These are phyloP conservation scores for Perkinsus olseni DNA, from an alignment of 169 alveolate species.

Conservation along the genomic window DNA sequence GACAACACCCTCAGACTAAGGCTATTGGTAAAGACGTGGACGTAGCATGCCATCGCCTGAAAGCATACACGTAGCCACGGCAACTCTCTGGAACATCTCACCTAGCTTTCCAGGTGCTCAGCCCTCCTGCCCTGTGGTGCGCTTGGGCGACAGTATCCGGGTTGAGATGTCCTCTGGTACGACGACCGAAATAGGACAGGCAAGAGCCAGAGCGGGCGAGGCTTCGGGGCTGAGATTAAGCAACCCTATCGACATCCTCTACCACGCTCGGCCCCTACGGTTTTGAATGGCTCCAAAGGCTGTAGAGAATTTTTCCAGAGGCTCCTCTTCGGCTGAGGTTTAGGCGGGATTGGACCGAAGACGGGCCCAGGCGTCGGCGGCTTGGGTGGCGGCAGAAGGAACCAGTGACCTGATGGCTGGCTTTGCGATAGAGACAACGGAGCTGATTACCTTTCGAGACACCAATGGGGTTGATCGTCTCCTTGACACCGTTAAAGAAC, in stretches of 20 bases:
- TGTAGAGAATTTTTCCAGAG: not conserved
- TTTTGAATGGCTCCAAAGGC: not conserved
- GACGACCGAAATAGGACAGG: not conserved
- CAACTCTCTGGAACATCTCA: not conserved
- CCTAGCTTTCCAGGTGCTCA: not conserved
- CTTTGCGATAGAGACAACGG: not conserved
- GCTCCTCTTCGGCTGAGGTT: not conserved
- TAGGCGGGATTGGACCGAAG: not conserved
- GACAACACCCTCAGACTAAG: not conserved
- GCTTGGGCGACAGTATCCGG: not conserved
- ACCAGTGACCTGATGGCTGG: not conserved
- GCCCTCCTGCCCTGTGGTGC: not conserved
- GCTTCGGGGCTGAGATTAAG: not conserved
- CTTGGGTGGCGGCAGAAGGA: not conserved
- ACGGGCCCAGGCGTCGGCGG: not conserved
- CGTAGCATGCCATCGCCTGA: not conserved
- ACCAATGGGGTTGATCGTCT: not conserved
- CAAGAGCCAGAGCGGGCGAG: not conserved
- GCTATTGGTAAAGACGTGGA: not conserved
- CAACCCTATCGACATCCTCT: not conserved
- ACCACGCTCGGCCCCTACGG: not conserved
- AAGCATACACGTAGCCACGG: not conserved
- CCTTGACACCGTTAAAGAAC: not conserved
- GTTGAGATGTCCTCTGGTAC: not conserved
- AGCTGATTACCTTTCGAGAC: not conserved